Percentiles rank a stretch among this genome's conserved stretches.
Evolutionary conservation across 495 filamentous ascomycete genomes (phyloP).

Genomic region (Neurospora sp.): DNA sequence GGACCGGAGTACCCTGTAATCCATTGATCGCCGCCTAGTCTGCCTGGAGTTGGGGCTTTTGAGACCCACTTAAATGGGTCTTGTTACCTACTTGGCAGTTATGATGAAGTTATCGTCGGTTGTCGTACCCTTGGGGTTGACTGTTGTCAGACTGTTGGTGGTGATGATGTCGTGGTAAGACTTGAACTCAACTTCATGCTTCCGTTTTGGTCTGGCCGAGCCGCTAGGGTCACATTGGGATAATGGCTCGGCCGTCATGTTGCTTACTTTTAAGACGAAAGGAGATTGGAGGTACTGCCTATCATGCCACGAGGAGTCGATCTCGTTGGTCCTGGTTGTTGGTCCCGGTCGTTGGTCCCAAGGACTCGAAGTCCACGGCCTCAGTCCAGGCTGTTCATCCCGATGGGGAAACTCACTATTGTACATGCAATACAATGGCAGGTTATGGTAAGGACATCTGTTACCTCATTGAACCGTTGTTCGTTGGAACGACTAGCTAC

Average conservation of each 20-base stretch:
- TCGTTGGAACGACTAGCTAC: too few species aligned
- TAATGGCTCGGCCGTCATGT: neutral
- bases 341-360: too few species aligned
- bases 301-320: too few species aligned
- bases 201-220: neutral
- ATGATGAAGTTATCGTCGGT: neutral
- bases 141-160: neutral
- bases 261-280: neutral
- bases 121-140: neutral
- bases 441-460: too few species aligned
- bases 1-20: neutral
- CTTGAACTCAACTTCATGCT: neutral
- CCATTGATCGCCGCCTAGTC: neutral
- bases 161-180: neutral
- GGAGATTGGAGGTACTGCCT: too few species aligned
- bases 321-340: too few species aligned
- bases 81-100: neutral
- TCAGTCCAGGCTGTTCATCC: too few species aligned
- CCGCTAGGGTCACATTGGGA: neutral
- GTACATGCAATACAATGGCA: too few species aligned
- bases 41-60: neutral
- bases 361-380: too few species aligned
- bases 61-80: neutral
- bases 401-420: too few species aligned
- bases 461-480: too few species aligned